Percentiles rank a stretch among this genome's conserved stretches.
Conservation (phyloP, 768 basidiomycete genomes). For the Coprinellus micaceus region DNA sequence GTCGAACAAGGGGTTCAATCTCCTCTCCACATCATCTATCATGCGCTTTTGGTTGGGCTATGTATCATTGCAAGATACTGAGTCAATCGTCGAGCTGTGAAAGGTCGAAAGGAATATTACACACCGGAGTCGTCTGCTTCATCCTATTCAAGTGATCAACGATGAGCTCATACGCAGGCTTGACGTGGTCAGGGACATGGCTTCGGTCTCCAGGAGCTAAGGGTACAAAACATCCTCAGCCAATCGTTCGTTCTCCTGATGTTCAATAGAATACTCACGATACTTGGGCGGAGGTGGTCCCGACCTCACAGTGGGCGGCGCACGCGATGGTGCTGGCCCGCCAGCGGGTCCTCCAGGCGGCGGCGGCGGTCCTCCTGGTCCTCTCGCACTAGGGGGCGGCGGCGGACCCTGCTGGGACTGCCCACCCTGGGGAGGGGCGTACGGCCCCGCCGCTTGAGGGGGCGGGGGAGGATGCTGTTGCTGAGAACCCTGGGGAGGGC, state of each 20-base stretch:
- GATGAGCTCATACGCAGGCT: constrained; percentile 66
- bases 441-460: constrained; percentile 32
- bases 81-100: constrained; percentile 3
- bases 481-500: constrained; percentile 4
- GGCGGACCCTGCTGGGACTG: constrained; percentile 1
- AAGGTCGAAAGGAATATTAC: constrained; percentile 24
- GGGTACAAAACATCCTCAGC: constrained; percentile 12
- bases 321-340: constrained; percentile 18
- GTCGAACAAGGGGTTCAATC: constrained; percentile 84
- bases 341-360: constrained; percentile 28
- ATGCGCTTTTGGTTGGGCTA: constrained; percentile 82
- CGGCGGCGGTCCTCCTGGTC: not conserved
- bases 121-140: constrained; percentile 73
- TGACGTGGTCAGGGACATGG: constrained; percentile 77
- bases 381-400: constrained; percentile 18
- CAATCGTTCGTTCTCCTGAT: not conserved
- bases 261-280: constrained; percentile 31
- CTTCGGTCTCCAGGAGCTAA: constrained; percentile 85
- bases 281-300: constrained; percentile 38
- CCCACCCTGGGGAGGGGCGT: constrained; percentile 35
- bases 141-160: constrained; percentile 58
- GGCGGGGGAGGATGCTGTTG: constrained; percentile 15
- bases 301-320: constrained; percentile 15
- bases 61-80: not conserved
- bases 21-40: constrained; percentile 81